phyloP scores from a whole-genome alignment of 257 asterid species.

The Prunella vulgaris region DNA sequence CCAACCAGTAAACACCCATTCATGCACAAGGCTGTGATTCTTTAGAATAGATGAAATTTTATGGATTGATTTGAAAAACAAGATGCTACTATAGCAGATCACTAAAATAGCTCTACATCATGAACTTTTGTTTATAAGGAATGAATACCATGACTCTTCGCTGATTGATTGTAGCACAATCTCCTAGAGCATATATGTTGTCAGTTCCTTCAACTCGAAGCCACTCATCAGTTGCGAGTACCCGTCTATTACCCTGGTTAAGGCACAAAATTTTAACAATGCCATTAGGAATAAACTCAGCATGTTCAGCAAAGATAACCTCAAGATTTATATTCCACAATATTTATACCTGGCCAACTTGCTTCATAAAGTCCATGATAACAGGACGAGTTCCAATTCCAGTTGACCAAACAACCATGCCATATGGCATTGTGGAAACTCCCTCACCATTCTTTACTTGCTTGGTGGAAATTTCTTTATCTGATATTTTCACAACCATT shows the following conservation, averaged over 20 bases:
- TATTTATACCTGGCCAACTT: conserved; percentile 80
- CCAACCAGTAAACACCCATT: neutral
- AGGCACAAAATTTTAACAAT: neutral
- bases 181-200: conserved; percentile 79
- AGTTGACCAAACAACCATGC: conserved; percentile 98
- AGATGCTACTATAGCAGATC: neutral
- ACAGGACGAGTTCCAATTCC: conserved; percentile 98
- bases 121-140: neutral
- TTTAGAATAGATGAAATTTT: neutral
- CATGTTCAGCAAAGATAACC: neutral
- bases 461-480: conserved; percentile 73
- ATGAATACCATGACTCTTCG: conserved; percentile 77
- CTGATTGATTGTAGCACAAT: conserved; percentile 91
- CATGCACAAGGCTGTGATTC: neutral
- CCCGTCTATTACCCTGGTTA: conserved; percentile 71
- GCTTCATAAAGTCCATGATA: conserved; percentile 78
- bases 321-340: conserved; percentile 7
- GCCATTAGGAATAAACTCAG: conserved; percentile 8
- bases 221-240: conserved; percentile 94
- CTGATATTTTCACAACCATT: conserved; percentile 86
- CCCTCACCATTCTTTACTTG: conserved; percentile 69
- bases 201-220: conserved; percentile 73
- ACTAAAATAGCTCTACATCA: neutral
- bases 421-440: conserved; percentile 71
- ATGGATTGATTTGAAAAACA: conserved; percentile 9